Evolutionary conservation across 208 protist genomes (phyloP), one percentile per base, ranked within the genome.

Genomic region (Trypanosoma mega): DNA sequence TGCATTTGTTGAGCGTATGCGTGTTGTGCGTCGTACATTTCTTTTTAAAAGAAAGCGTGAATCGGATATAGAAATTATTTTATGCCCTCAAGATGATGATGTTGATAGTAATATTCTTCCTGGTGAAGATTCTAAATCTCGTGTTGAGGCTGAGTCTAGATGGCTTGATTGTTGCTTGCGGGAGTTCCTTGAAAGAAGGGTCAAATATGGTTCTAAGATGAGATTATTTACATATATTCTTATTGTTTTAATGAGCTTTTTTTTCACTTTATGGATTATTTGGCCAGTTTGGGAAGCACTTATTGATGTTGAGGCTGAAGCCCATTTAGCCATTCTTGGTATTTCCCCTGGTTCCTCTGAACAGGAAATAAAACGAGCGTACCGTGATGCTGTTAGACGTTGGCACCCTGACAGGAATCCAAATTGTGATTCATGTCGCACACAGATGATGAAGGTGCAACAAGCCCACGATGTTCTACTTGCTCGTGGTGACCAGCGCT

Each of bases 371-470:
- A 92, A 84, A 29, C 68, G 64, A 24, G 89, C 83, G 3, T 95
- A 95, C 60, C 74, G 89, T n/a, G 59, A 81, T 33, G 66, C 80
- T 57, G 76, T 87, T 53, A 90, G 80, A 54, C 55, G 55, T 30
- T 92, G 80, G 80, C 89, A 95, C 71, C 89, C 89, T 41, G 89
- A 95, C 64, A 61, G 68, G 8, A 92, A 92, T 49, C 89, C 89
- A 0, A 63, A 63, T 20, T 95, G 89, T 46, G 73, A 89, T 4
- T 60, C 51, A 30, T 95, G 89, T 50, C 78, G 80, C 27, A 46
- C 51, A 0, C 67, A 85, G 18, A 80, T 72, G 57, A 74, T 85
- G 39, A 74, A 81, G 21, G 74, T 93, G 18, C 87, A 92, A 54
- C 73, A 85, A 21, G 89, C 89, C 7, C 83, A 92, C 57, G 78